These are phyloP conservation scores for Curvularia hawaiiensis DNA, from an alignment of 2,329 filamentous ascomycete species.

Conservation along the genomic window DNA sequence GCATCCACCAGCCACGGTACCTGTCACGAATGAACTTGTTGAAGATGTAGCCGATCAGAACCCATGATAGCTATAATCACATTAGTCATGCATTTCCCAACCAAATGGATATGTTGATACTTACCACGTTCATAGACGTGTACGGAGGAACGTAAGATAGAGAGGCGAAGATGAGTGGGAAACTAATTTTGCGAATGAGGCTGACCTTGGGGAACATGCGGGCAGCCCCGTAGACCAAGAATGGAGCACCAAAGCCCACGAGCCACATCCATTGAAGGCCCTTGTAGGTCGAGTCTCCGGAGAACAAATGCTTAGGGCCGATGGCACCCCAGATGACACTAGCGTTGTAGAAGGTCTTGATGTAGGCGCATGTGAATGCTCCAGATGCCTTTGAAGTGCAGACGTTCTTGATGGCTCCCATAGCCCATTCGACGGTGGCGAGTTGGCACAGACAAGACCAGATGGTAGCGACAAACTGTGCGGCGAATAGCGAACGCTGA, in stretches of 20 bases:
- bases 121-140: neutral
- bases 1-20: neutral
- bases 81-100: no score
- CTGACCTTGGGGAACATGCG: neutral
- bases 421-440: neutral
- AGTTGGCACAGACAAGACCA: neutral
- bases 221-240: neutral
- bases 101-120: no score
- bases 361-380: neutral
- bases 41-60: neutral
- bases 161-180: neutral
- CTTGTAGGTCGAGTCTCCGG: neutral
- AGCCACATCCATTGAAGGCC: neutral
- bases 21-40: neutral
- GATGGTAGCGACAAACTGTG: neutral
- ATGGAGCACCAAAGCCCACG: neutral
- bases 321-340: neutral
- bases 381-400: neutral
- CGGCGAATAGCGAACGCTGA: neutral
- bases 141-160: neutral
- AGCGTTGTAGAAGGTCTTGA: constrained; percentile 1
- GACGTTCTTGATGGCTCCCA: neutral
- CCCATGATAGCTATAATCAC: neutral
- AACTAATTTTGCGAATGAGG: neutral
- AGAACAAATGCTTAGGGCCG: neutral